phyloP scores from a whole-genome alignment of 2,329 filamentous ascomycete species.

The Verticillium nonalfalfae region DNA sequence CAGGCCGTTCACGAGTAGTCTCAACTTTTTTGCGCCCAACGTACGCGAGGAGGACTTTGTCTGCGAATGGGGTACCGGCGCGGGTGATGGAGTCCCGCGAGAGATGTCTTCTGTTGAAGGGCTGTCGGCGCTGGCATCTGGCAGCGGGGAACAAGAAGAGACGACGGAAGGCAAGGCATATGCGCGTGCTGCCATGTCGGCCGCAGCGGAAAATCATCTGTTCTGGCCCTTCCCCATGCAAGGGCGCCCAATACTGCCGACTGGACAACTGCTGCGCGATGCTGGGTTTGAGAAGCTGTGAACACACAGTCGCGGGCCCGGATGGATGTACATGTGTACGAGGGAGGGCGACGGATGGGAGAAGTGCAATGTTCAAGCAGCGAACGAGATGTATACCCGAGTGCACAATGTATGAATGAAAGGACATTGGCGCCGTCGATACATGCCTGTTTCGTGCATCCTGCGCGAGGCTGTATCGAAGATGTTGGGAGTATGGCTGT shows the following conservation, averaged over 20 bases:
- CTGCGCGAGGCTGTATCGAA: neutral
- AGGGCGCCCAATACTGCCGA: slow-evolving; percentile 46
- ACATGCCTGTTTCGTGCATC: too few relatives aligned
- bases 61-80: slow-evolving; percentile 33
- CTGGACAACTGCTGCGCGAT: slow-evolving; percentile 37
- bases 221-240: slow-evolving; percentile 59
- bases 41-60: slow-evolving; percentile 40
- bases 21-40: slow-evolving; percentile 52
- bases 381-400: neutral
- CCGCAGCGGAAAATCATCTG: slow-evolving; percentile 44
- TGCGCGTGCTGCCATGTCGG: slow-evolving; percentile 10
- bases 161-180: slow-evolving; percentile 4
- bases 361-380: neutral
- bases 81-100: slow-evolving; percentile 3
- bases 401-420: too few relatives aligned
- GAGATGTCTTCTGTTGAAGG: neutral
- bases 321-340: too few relatives aligned
- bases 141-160: slow-evolving; percentile 5
- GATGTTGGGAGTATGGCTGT: neutral
- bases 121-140: neutral
- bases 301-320: neutral
- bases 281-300: slow-evolving; percentile 43
- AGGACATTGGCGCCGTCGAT: too few relatives aligned
- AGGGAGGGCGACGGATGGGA: too few relatives aligned
- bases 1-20: slow-evolving; percentile 42